Conservation (phyloP, 1,139 yeast genomes). For the Spathaspora sp. region DNA sequence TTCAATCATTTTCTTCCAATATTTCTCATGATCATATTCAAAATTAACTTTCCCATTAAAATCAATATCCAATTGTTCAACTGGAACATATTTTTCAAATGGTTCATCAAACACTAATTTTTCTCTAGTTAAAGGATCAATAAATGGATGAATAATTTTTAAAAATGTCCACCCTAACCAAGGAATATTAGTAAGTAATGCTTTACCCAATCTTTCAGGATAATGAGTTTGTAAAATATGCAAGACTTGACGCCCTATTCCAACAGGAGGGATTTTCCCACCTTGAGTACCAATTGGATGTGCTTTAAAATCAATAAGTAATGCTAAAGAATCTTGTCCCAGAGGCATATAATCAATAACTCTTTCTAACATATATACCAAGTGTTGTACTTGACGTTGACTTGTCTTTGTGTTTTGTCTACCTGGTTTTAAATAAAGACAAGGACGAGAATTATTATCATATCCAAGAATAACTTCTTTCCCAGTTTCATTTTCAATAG, state of each 20-base stretch:
- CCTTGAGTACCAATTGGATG: constrained; percentile 51
- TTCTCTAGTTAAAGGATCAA: constrained; percentile 50
- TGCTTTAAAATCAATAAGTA: constrained; percentile 62
- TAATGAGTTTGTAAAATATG: constrained; percentile 63
- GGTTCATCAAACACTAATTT: constrained; percentile 51
- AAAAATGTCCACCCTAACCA: constrained; percentile 50
- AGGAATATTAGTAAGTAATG: constrained; percentile 47
- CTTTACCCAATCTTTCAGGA: constrained; percentile 50
- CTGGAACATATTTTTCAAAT: constrained; percentile 45
- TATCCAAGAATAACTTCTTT: constrained; percentile 48
- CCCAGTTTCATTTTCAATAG: constrained; percentile 46
- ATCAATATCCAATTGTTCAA: constrained; percentile 46
- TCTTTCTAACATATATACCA: constrained; percentile 87
- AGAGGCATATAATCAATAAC: constrained; percentile 93
- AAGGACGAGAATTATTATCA: constrained; percentile 49
- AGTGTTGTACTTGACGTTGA: constrained; percentile 54
- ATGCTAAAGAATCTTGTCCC: constrained; percentile 90
- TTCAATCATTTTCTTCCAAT: constrained; percentile 45
- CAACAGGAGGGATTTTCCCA: constrained; percentile 78
- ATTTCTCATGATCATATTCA: constrained; percentile 42
- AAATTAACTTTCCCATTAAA: constrained; percentile 44
- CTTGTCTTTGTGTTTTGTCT: constrained; percentile 49
- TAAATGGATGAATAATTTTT: constrained; percentile 48
- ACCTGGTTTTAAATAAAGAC: constrained; percentile 49
- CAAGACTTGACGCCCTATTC: constrained; percentile 71